phyloP scores from a whole-genome alignment of 2,329 filamentous ascomycete genomes.

The Arthrobotrys iridis region DNA sequence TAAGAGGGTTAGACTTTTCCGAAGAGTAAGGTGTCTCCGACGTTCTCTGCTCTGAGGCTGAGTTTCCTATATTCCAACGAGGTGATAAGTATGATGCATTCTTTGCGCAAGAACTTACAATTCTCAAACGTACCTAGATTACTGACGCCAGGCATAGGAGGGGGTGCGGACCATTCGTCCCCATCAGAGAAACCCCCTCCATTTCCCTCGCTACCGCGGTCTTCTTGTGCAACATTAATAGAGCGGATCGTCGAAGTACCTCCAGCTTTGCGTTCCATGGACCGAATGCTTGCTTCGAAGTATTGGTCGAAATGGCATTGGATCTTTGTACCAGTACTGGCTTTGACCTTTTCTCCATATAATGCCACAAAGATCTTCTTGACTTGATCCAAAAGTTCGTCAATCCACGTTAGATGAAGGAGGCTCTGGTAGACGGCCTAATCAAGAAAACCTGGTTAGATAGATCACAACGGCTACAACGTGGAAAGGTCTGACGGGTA shows the following conservation, averaged over 20 bases:
- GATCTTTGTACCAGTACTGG: conserved; percentile 78
- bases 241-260: conserved; percentile 4
- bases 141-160: conserved; percentile 44
- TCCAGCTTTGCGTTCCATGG: conserved; percentile 72
- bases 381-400: conserved; percentile 94
- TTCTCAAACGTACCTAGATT: not conserved
- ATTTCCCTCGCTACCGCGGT: not conserved
- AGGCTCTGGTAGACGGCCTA: conserved; percentile 97
- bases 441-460: conserved; percentile 53
- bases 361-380: conserved; percentile 89
- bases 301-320: conserved; percentile 90
- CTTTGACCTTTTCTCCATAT: conserved; percentile 86
- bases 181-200: conserved; percentile 3
- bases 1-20: not conserved
- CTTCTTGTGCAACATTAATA: not conserved
- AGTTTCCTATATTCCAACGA: not conserved
- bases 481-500: conserved; percentile 22
- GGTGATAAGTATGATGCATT: not conserved
- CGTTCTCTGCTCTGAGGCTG: not conserved
- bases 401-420: conserved; percentile 94
- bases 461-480: conserved; percentile 45
- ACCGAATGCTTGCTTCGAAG: conserved; percentile 89
- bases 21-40: not conserved
- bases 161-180: conserved; percentile 40
- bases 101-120: not conserved